Conservation (phyloP, 345 rosid genomes). For the Rhizophora mangle region DNA sequence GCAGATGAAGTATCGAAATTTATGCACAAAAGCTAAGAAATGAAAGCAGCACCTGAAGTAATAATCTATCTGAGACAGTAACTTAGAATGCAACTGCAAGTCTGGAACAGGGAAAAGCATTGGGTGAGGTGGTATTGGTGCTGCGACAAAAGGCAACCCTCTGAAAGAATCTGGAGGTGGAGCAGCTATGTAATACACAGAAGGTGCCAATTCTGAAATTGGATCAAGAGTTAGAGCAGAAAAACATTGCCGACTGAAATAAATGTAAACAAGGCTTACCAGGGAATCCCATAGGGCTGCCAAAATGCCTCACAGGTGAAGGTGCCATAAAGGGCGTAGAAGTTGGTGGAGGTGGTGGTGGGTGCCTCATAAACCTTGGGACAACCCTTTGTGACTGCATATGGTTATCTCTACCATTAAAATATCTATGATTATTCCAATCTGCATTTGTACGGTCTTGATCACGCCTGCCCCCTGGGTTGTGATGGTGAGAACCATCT, state of each 20-base stretch:
- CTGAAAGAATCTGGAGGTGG: constrained; percentile 40
- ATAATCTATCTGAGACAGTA: constrained; percentile 70
- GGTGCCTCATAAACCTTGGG: constrained; percentile 57
- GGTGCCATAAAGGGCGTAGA: constrained; percentile 48
- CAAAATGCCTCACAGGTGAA: constrained; percentile 45
- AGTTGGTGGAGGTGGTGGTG: constrained; percentile 46
- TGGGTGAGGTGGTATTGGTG: constrained; percentile 40
- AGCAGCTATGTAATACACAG: constrained; percentile 45
- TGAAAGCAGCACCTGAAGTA: constrained; percentile 60
- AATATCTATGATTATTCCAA: constrained; percentile 51
- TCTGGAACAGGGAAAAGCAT: constrained; percentile 47
- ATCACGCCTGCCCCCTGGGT: constrained; percentile 69
- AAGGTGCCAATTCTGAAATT: constrained; percentile 48
- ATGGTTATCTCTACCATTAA: constrained; percentile 62
- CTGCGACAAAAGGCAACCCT: constrained; percentile 46
- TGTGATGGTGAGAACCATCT: constrained; percentile 65
- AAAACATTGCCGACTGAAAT: background rate
- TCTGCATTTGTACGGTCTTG: constrained; percentile 49
- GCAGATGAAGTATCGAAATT: background rate
- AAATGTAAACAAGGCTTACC: constrained; percentile 47
- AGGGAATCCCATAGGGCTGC: constrained; percentile 40
- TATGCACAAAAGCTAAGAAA: constrained; percentile 2
- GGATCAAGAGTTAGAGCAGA: constrained; percentile 25
- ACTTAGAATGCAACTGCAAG: constrained; percentile 47
- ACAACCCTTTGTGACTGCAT: constrained; percentile 54